These are phyloP conservation scores for Penicillium occitanis DNA, from an alignment of 2,329 filamentous ascomycete genomes.

Conservation along the genomic window DNA sequence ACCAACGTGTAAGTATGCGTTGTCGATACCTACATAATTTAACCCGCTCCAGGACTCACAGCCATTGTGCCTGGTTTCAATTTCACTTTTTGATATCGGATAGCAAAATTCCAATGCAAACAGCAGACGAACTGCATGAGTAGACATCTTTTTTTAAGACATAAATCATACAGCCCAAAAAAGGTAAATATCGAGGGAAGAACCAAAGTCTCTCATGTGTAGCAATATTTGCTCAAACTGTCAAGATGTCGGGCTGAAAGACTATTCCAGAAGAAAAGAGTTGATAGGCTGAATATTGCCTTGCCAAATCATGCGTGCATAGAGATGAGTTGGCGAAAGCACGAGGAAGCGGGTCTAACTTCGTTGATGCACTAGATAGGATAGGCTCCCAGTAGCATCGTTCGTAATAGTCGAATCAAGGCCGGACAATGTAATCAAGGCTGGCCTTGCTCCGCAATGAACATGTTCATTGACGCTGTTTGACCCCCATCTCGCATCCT, in stretches of 20 bases:
- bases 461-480: neutral
- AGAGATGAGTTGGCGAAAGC: slow-evolving; percentile 19
- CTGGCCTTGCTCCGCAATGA: neutral
- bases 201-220: too few species aligned
- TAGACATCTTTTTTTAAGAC: neutral
- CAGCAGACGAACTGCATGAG: neutral
- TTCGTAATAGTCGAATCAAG: neutral
- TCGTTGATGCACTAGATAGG: slow-evolving; percentile 1
- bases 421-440: neutral
- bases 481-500: neutral
- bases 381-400: neutral
- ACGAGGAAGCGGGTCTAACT: slow-evolving; percentile 20
- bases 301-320: slow-evolving; percentile 16
- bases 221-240: neutral
- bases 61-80: neutral
- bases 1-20: slow-evolving; percentile 11
- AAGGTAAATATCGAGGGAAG: neutral
- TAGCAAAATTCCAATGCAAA: neutral
- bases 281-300: slow-evolving; percentile 6
- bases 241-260: neutral
- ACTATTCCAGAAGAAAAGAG: neutral
- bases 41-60: neutral
- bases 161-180: neutral
- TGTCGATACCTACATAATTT: neutral
- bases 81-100: neutral